Percentiles rank a stretch among this genome's conserved stretches.
phyloP scores from a whole-genome alignment of 805 yeast species.

The Ogataea saltuana region DNA sequence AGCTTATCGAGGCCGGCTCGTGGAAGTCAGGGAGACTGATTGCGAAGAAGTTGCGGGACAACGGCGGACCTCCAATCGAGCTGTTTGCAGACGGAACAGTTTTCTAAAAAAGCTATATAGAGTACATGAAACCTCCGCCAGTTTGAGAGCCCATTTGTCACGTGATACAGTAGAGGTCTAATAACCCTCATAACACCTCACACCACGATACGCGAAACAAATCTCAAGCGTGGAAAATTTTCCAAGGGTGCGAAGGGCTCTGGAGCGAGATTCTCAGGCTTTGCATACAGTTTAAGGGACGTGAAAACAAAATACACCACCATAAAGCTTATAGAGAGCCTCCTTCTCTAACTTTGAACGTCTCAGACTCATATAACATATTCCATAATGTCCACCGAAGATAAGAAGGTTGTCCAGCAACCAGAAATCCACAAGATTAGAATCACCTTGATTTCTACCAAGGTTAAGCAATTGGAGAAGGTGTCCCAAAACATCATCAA shows the following conservation, averaged over 20 bases:
- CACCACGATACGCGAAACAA: conserved; percentile 5
- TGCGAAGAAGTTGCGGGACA: conserved; percentile 51
- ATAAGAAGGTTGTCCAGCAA: conserved; percentile 78
- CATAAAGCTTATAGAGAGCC: too few relatives aligned
- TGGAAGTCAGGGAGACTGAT: conserved; percentile 68
- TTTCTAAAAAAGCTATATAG: too few relatives aligned
- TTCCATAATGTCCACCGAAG: conserved; percentile 71
- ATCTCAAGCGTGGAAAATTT: conserved; percentile 8
- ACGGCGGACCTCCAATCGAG: conserved; percentile 64
- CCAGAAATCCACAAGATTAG: conserved; percentile 94
- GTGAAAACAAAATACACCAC: too few relatives aligned
- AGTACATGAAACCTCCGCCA: too few relatives aligned
- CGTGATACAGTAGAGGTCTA: conserved; percentile 13
- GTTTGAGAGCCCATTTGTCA: conserved; percentile 9
- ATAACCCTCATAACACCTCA: conserved; percentile 13
- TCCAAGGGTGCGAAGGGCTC: conserved; percentile 6
- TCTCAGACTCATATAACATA: conserved; percentile 33
- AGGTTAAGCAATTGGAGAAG: conserved; percentile 97
- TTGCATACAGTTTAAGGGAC: too few relatives aligned
- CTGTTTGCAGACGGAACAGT: conserved; percentile 65
- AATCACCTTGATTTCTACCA: conserved; percentile 98
- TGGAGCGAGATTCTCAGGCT: not conserved
- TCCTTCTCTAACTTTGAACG: conserved; percentile 35
- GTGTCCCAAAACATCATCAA: conserved; percentile 87
- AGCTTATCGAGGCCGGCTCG: conserved; percentile 65